Conservation (phyloP, 768 basidiomycete genomes). For the Lactifluus hygrophoroides region DNA sequence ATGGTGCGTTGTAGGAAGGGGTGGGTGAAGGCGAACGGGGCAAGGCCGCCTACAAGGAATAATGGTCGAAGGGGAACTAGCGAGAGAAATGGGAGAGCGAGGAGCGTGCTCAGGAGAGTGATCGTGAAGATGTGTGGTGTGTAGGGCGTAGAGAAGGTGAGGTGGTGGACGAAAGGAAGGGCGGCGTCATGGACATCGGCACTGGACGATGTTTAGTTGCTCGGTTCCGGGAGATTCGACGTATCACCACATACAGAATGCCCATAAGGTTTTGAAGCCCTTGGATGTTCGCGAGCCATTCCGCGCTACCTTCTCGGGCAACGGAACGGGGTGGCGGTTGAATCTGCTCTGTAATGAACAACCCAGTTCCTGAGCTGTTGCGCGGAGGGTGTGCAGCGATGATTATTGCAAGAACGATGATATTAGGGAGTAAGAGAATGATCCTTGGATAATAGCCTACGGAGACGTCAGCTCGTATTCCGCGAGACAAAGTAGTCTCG, state of each 20-base stretch:
- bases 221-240: not conserved
- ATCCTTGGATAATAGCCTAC: slow-evolving; percentile 73
- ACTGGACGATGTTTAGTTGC: slow-evolving; percentile 29
- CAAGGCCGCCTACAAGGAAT: slow-evolving; percentile 44
- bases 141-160: slow-evolving; percentile 45
- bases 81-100: slow-evolving; percentile 33
- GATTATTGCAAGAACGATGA: slow-evolving; percentile 52
- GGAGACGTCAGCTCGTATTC: not conserved
- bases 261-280: slow-evolving; percentile 92
- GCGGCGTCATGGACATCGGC: slow-evolving; percentile 52
- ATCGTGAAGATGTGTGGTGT: slow-evolving; percentile 45
- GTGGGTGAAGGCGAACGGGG: slow-evolving; percentile 46
- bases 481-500: not conserved
- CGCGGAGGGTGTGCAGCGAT: slow-evolving; percentile 52
- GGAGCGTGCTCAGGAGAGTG: slow-evolving; percentile 36
- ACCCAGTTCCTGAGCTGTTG: not conserved
- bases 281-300: slow-evolving; percentile 84
- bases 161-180: slow-evolving; percentile 42
- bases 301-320: slow-evolving; percentile 53
- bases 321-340: slow-evolving; percentile 31
- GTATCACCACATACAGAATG: slow-evolving; percentile 45
- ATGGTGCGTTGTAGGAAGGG: slow-evolving; percentile 32
- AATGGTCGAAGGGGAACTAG: slow-evolving; percentile 34
- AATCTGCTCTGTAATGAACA: slow-evolving; percentile 8
- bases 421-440: slow-evolving; percentile 61